Evolutionary conservation across 495 filamentous ascomycete genomes (phyloP), one percentile per base, ranked within the genome.

Genomic region (Podospora anserina): DNA sequence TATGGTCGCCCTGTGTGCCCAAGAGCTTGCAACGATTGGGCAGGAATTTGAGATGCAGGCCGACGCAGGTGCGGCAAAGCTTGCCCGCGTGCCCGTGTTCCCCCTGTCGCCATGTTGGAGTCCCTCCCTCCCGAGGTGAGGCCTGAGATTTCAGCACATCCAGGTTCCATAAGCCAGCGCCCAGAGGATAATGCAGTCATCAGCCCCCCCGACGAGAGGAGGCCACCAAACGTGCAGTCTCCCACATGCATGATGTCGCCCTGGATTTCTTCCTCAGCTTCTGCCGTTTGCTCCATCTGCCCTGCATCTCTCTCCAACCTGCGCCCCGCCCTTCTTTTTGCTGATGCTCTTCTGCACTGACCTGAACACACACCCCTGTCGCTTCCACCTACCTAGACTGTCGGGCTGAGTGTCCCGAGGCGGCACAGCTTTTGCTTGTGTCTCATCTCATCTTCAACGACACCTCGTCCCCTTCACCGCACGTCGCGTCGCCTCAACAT

Each of bases 381-480:
- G 55, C n/a, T 58, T 58, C 23, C 23, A 23, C 23, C 23, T 23
- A 23, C 23, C 55, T 58, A 49, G 13, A 16, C 13, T 49, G 39
- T 49, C 39, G 13, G 39, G 39, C 39, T 49, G 39, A 49, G 39
- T 49, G 39, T 13, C 39, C 39, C 39, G 55, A 19, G 23, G 55
- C 55, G 55, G 55, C 55, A 58, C 55, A 58, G 55, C n/a, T 58
- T 7, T 32, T 4, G 30, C 30, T 32, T 32, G 30, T 58, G n/a
- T 58, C 27, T 15, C 28, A 64, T 59, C 61, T 64, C 61, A 64
- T 55, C 63, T 68, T 68, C 19, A 32, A 68, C 66, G 61, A 60
- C 66, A 64, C 49, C 18, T 66, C 30, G 28, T 66, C 4, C 7
- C 30, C 30, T 5, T 66, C 49, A 34, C 18, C 56, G 5, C 9